Percentiles rank a stretch among this genome's conserved stretches.
These are phyloP conservation scores for Thoreauomyces humboldtii DNA, from an alignment of 192 early-diverging fungal species.

Conservation along the genomic window DNA sequence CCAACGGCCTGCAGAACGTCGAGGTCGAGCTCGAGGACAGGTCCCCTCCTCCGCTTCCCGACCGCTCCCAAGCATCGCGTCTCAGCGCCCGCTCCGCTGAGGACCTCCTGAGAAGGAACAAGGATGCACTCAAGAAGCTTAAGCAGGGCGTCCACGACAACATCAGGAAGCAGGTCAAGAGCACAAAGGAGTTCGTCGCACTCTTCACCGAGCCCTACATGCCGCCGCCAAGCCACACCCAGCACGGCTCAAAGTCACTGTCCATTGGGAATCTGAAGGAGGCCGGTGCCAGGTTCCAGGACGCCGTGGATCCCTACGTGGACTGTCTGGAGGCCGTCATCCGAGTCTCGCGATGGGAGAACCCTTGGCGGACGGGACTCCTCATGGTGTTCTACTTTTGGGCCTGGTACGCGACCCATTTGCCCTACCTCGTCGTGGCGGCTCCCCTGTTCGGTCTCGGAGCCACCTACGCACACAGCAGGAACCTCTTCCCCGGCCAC, in stretches of 20 bases:
- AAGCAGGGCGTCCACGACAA: neutral
- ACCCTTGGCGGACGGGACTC: conserved; percentile 14
- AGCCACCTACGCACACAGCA: neutral
- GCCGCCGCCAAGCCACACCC: neutral
- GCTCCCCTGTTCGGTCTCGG: conserved; percentile 13
- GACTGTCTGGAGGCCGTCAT: conserved; percentile 8
- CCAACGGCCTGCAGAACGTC: neutral
- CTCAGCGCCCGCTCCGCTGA: too few species aligned
- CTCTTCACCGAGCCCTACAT: conserved; percentile 16
- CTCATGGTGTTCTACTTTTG: conserved; percentile 18
- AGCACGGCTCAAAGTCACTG: neutral
- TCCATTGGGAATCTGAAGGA: conserved; percentile 10
- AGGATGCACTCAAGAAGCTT: neutral
- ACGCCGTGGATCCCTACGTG: conserved; percentile 15
- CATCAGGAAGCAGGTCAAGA: conserved; percentile 1
- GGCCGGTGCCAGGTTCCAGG: conserved; percentile 12
- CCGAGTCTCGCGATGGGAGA: conserved; percentile 12
- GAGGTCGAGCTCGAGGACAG: neutral
- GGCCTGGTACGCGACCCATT: conserved; percentile 8
- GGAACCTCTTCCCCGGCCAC: neutral
- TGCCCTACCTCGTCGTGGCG: neutral
- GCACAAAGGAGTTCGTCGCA: conserved; percentile 9
- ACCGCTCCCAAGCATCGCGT: neutral
- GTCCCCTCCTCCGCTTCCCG: neutral
- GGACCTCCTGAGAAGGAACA: too few species aligned